phyloP scores from a whole-genome alignment of 2,329 filamentous ascomycete genomes.

The Coniochaeta sp. region DNA sequence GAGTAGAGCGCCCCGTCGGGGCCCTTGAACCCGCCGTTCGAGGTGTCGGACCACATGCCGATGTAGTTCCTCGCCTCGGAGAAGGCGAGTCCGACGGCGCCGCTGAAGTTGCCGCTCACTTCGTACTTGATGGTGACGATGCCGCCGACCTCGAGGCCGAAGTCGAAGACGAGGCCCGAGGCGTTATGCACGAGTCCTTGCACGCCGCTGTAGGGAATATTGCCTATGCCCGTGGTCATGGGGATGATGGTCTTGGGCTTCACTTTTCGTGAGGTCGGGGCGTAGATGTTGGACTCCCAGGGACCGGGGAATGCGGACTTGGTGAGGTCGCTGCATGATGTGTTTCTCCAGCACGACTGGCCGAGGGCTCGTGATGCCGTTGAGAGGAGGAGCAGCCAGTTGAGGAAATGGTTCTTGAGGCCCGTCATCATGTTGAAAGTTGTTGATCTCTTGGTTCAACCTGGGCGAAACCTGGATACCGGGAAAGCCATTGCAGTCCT shows the following conservation, averaged over 20 bases:
- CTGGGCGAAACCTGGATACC: too few species aligned
- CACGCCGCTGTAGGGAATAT: slow-evolving; percentile 20
- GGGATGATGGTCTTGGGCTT: slow-evolving; percentile 35
- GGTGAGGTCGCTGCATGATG: slow-evolving; percentile 41
- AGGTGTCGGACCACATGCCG: slow-evolving; percentile 38
- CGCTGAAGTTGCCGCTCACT: slow-evolving; percentile 24
- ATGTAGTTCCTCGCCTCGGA: slow-evolving; percentile 41
- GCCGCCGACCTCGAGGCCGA: slow-evolving; percentile 51
- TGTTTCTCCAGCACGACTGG: slow-evolving; percentile 46
- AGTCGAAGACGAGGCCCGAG: slow-evolving; percentile 50
- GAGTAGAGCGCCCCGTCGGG: slow-evolving; percentile 40
- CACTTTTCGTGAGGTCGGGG: slow-evolving; percentile 43
- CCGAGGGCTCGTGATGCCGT: slow-evolving; percentile 3
- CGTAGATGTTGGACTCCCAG: slow-evolving; percentile 53
- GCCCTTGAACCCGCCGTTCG: slow-evolving; percentile 34
- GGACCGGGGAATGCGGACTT: slow-evolving; percentile 45
- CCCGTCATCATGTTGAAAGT: too few species aligned
- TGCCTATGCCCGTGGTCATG: slow-evolving; percentile 21
- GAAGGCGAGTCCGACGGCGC: slow-evolving; percentile 37
- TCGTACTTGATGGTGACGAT: slow-evolving; percentile 44
- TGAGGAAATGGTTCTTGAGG: too few species aligned
- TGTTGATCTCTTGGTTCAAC: too few species aligned
- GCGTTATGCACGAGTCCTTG: slow-evolving; percentile 31
- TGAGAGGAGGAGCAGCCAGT: not conserved
- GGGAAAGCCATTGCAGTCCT: not conserved